Base-by-base conservation (phyloP, 2,329 filamentous ascomycete genomes). In the Fonsecaea pedrosoi region DNA sequence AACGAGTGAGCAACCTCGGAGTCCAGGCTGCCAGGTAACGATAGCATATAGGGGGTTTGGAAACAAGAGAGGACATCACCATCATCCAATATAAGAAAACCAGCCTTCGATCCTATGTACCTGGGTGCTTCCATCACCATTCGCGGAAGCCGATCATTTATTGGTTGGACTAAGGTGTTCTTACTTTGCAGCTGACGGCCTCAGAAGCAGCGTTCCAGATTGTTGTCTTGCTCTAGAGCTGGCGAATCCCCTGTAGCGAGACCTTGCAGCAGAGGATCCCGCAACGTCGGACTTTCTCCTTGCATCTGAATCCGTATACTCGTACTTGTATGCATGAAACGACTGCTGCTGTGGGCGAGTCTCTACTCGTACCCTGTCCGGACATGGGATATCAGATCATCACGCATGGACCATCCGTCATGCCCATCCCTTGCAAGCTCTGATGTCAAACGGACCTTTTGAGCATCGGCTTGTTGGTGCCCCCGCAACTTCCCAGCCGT, bases 321-420 rank as follows among this genome's bases (percentile, higher is more conserved):
- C 45, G 45, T 50, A 25, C 15, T 13, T 13, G 37, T 50, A 50
- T 30, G 45, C 45, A 25, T 50, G 45, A 50, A 50, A 50, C 45
- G 45, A 25, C 45, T 50, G 45, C 18, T 10, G 45, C 10, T 25
- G 45, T 50, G 45, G 45, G 38, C 21, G 45, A 50, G 18, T 30
- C 6, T 50, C 45, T 50, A 21, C 30, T 32, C 30, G 30, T 32
- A 32, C 45, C 18, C 10, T 25, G 18, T 50, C 25, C 45, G 45
- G 45, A 50, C 45, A 12, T 30, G 45, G 12, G 45, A 9, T 50
- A 25, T 21, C 45, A 25, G 45, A 25, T 50, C 45, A 50, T 50
- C 45, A 50, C 45, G 45, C 45, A 50, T 50, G 45, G 45, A 50
- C 45, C 45, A 21, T 13, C 45, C 21, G 12, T 50, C 45, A 50